Percentiles rank a stretch among this genome's conserved stretches.
Evolutionary conservation across 306 rosid genomes (phyloP).

Genomic region (Erythrophleum fordii): DNA sequence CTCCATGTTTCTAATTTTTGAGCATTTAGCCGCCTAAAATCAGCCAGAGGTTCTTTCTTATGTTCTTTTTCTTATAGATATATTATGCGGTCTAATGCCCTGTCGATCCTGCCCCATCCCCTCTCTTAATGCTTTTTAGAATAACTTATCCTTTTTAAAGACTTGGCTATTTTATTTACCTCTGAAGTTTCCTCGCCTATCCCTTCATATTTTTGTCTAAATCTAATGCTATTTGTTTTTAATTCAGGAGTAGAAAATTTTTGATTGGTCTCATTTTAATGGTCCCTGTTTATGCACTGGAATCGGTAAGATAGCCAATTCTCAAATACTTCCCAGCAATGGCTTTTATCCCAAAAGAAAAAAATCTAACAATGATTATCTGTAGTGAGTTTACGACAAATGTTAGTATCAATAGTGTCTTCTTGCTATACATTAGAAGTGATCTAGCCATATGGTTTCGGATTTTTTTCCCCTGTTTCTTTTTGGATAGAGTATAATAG

Average conservation of each 20-base stretch:
- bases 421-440: slow-evolving; percentile 9
- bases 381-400: slow-evolving; percentile 19
- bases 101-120: background rate
- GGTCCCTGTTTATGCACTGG: slow-evolving; percentile 97
- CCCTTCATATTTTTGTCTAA: slow-evolving; percentile 8
- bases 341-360: background rate
- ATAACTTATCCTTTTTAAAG: no score
- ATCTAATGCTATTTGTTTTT: background rate
- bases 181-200: slow-evolving; percentile 2
- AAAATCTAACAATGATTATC: slow-evolving; percentile 25
- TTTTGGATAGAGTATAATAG: slow-evolving; percentile 17
- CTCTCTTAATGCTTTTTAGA: no score
- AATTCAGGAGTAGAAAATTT: slow-evolving; percentile 96
- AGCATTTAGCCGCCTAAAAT: slow-evolving; percentile 92
- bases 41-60: slow-evolving; percentile 82
- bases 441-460: background rate
- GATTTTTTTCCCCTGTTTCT: background rate
- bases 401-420: slow-evolving; percentile 20
- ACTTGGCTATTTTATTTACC: background rate
- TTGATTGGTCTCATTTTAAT: slow-evolving; percentile 89
- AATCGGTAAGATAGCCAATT: slow-evolving; percentile 68
- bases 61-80: slow-evolving; percentile 28
- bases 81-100: slow-evolving; percentile 10
- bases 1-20: slow-evolving; percentile 83
- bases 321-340: background rate